A percentile compares a stretch with the other conserved stretches of the same genome.
Conservation (phyloP, 768 basidiomycete species). For the Dioszegia crocea region DNA sequence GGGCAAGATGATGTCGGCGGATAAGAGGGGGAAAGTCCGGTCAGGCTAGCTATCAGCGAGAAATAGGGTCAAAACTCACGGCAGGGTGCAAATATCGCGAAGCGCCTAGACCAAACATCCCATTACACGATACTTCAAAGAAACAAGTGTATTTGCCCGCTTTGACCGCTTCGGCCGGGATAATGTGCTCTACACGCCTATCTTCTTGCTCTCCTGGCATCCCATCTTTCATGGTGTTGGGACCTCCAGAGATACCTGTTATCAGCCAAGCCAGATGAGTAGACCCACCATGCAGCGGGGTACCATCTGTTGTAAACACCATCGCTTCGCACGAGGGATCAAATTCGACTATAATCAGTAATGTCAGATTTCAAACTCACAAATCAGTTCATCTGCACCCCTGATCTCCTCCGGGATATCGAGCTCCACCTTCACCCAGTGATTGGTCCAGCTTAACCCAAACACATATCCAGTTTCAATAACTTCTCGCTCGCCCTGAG, state of each 20-base stretch:
- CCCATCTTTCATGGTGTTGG: slow-evolving; percentile 50
- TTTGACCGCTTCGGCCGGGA: slow-evolving; percentile 62
- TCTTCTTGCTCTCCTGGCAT: slow-evolving; percentile 54
- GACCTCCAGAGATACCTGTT: slow-evolving; percentile 80
- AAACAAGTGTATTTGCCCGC: slow-evolving; percentile 52
- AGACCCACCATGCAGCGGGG: slow-evolving; percentile 65
- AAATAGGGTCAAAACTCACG: too few relatives aligned
- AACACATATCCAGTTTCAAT: slow-evolving; percentile 81
- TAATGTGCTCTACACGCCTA: slow-evolving; percentile 89
- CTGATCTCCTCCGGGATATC: slow-evolving; percentile 69
- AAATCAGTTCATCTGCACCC: slow-evolving; percentile 71
- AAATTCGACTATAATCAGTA: slow-evolving; percentile 68
- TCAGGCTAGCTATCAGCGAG: slow-evolving; percentile 61
- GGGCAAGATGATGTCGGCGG: slow-evolving; percentile 88
- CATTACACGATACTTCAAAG: slow-evolving; percentile 55
- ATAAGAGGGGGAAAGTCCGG: slow-evolving; percentile 49
- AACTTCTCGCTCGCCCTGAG: slow-evolving; percentile 27
- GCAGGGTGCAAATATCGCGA: slow-evolving; percentile 68
- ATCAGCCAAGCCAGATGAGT: background rate
- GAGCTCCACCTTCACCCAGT: slow-evolving; percentile 87
- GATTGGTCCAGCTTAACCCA: slow-evolving; percentile 92
- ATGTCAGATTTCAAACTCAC: slow-evolving; percentile 6
- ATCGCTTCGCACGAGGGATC: slow-evolving; percentile 92
- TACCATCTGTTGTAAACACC: slow-evolving; percentile 71
- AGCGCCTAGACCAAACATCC: slow-evolving; percentile 84